A percentile compares a stretch with the other conserved stretches of the same genome.
These are phyloP conservation scores for Saccharomyces hybrid DNA, from an alignment of 1,139 yeast genomes.

Conservation along the genomic window DNA sequence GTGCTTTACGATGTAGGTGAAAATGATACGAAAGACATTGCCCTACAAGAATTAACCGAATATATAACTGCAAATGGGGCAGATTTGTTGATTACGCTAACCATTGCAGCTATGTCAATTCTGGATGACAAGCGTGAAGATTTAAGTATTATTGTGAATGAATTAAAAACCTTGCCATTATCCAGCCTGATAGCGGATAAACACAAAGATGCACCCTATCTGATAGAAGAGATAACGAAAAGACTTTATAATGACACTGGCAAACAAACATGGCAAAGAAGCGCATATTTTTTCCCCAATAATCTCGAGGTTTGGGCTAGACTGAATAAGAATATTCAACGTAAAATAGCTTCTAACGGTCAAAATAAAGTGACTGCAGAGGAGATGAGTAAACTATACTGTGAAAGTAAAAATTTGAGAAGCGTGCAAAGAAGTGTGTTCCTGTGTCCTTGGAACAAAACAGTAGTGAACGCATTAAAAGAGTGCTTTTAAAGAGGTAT, in stretches of 20 bases:
- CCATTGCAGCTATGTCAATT: constrained; percentile 75
- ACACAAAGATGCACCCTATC: constrained; percentile 48
- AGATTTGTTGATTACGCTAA: constrained; percentile 55
- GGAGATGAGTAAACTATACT: constrained; percentile 47
- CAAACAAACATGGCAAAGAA: constrained; percentile 48
- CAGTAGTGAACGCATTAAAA: constrained; percentile 20
- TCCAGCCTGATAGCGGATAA: constrained; percentile 43
- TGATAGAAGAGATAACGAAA: constrained; percentile 46
- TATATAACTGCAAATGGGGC: constrained; percentile 59
- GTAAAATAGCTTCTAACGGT: constrained; percentile 42
- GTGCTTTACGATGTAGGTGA: constrained; percentile 68
- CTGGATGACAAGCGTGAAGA: constrained; percentile 44
- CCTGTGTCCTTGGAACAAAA: constrained; percentile 38
- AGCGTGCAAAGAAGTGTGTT: constrained; percentile 55
- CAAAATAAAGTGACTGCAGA: constrained; percentile 41
- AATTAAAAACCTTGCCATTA: constrained; percentile 47
- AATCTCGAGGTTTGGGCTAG: constrained; percentile 62
- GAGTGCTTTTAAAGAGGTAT: too few relatives aligned
- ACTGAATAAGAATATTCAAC: constrained; percentile 46
- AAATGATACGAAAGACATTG: constrained; percentile 71
- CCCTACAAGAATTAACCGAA: constrained; percentile 61
- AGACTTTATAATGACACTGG: constrained; percentile 24
- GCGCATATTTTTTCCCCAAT: constrained; percentile 67
- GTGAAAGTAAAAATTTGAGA: constrained; percentile 40
- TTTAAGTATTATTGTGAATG: constrained; percentile 56